Conservation (phyloP, 2,329 filamentous ascomycete genomes). For the Sporothrix sp. region DNA sequence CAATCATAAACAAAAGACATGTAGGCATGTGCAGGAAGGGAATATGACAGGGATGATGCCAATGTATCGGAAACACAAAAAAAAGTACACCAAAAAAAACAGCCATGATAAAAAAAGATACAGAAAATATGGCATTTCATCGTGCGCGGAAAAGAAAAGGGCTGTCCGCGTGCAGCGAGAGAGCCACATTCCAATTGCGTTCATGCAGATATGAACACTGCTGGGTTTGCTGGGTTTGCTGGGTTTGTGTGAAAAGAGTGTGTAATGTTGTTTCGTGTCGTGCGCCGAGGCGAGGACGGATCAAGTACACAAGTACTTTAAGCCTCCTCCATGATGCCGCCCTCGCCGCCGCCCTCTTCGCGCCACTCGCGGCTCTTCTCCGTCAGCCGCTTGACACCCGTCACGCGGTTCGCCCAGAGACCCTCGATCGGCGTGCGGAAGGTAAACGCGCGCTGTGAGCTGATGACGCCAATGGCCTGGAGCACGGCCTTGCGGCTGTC, state of each 20-base stretch:
- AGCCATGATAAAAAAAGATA: too few relatives aligned
- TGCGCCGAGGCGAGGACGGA: neutral
- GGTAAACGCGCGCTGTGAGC: slow-evolving; percentile 85
- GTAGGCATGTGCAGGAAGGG: neutral
- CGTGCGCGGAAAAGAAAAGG: neutral
- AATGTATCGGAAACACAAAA: neutral
- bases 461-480: slow-evolving; percentile 94
- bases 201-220: neutral
- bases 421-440: slow-evolving; percentile 84
- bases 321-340: slow-evolving; percentile 51
- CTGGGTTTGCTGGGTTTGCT: too few relatives aligned
- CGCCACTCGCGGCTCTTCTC: slow-evolving; percentile 86
- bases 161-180: too few relatives aligned
- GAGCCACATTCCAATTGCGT: neutral
- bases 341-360: slow-evolving; percentile 69
- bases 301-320: slow-evolving; percentile 21
- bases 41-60: neutral
- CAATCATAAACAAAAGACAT: neutral
- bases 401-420: slow-evolving; percentile 76
- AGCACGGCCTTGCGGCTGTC: slow-evolving; percentile 93
- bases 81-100: neutral
- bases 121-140: neutral
- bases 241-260: too few relatives aligned
- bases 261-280: neutral
- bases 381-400: slow-evolving; percentile 70